These are phyloP conservation scores for Pseudognaphalium luteoalbum DNA, from an alignment of 129 eudicot species.

Conservation along the genomic window DNA sequence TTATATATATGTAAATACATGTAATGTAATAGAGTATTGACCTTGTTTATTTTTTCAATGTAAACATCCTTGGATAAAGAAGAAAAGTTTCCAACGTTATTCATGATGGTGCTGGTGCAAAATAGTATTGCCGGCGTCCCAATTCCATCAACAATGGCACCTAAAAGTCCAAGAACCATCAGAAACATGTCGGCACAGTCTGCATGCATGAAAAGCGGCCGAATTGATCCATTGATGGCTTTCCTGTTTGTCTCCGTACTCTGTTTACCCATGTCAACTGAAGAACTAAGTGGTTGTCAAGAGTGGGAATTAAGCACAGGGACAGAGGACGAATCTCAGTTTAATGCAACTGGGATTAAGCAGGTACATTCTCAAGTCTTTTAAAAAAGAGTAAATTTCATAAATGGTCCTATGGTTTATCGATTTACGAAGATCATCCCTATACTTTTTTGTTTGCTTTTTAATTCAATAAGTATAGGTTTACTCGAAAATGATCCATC, in stretches of 20 bases:
- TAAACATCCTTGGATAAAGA: conserved; percentile 18
- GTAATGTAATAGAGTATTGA: neutral
- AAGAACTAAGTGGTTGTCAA: too few species aligned
- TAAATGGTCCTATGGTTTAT: too few species aligned
- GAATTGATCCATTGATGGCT: conserved; percentile 42
- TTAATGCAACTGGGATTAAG: too few species aligned
- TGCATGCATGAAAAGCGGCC: conserved; percentile 76
- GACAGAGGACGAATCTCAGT: too few species aligned
- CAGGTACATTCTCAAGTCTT: too few species aligned
- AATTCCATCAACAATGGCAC: conserved; percentile 65
- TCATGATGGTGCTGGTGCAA: neutral
- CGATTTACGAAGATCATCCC: too few species aligned
- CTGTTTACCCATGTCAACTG: too few species aligned
- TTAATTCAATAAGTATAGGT: too few species aligned
- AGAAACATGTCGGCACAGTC: conserved; percentile 50
- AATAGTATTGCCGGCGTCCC: conserved; percentile 51
- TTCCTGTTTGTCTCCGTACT: neutral
- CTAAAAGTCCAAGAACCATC: conserved; percentile 70
- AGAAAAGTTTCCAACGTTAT: conserved; percentile 44
- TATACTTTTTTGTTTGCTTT: too few species aligned
- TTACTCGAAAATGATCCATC: too few species aligned
- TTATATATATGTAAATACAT: neutral
- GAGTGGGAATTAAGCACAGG: too few species aligned
- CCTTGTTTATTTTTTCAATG: conserved; percentile 51
- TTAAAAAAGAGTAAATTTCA: too few species aligned